Conservation (phyloP, 208 protist species). For the Acanthamoeba sp. region DNA sequence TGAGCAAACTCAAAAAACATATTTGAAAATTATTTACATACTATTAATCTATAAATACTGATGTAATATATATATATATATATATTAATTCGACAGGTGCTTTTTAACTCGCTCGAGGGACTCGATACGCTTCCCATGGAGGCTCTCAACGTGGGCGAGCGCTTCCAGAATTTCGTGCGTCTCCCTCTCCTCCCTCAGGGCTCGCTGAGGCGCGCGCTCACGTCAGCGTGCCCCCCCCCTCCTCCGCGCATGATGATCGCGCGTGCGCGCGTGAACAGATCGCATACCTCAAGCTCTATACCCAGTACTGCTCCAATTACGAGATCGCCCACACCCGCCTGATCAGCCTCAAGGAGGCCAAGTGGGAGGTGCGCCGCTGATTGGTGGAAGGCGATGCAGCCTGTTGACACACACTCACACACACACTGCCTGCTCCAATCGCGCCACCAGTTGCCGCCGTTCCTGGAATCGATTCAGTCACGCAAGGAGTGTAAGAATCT, state of each 20-base stretch:
- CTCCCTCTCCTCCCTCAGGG: not conserved
- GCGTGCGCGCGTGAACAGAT: slow-evolving; percentile 10
- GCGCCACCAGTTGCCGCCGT: not conserved
- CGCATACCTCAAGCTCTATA: slow-evolving; percentile 60
- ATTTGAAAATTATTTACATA: too few species aligned
- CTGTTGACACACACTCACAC: too few species aligned
- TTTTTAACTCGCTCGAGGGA: not conserved
- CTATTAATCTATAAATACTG: not conserved
- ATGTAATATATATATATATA: not conserved
- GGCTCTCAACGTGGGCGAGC: slow-evolving; percentile 1
- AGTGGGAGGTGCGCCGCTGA: slow-evolving; percentile 14
- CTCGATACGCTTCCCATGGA: not conserved
- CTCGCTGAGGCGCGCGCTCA: too few species aligned
- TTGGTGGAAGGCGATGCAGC: too few species aligned
- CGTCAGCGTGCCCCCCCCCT: too few species aligned
- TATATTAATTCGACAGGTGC: not conserved
- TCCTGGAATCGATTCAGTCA: slow-evolving; percentile 3
- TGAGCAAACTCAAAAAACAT: too few species aligned
- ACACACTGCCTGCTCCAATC: too few species aligned
- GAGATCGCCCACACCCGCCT: not conserved
- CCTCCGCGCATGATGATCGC: not conserved
- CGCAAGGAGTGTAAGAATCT: slow-evolving; percentile 26
- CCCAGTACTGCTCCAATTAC: slow-evolving; percentile 60
- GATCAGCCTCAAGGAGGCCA: not conserved
- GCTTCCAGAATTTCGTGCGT: not conserved